Evolutionary conservation across 164 flowering plant genomes (phyloP).

Genomic region (Umbellularia californica): DNA sequence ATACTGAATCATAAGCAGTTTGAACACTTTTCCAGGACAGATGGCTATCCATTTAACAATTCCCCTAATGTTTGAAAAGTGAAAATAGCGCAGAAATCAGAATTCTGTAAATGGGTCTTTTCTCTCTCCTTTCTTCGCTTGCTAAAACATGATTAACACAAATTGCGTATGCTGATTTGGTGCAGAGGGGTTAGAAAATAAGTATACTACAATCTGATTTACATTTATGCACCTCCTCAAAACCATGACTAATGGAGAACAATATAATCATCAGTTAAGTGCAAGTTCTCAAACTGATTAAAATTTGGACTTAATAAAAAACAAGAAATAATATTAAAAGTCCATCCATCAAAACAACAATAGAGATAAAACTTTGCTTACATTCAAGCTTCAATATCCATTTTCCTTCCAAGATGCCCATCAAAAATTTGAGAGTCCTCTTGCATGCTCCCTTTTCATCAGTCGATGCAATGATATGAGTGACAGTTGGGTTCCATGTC

Average conservation of each 20-base stretch:
- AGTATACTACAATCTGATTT: neutral
- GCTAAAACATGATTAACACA: neutral
- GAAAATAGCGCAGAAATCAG: too few species aligned
- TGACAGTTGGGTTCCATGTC: constrained; percentile 63
- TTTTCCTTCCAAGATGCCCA: constrained; percentile 91
- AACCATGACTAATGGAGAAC: neutral
- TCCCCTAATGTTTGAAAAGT: neutral
- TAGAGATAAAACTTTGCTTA: constrained; percentile 31
- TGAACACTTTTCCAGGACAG: neutral
- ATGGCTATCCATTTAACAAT: neutral
- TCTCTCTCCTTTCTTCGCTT: too few species aligned
- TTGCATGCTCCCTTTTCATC: constrained; percentile 85
- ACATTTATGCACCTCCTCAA: neutral
- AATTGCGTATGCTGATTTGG: neutral
- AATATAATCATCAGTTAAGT: neutral
- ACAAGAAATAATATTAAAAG: too few species aligned
- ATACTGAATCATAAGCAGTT: neutral
- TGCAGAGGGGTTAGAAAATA: neutral
- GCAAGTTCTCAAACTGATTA: neutral
- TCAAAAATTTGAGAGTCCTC: constrained; percentile 81
- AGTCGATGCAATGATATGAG: constrained; percentile 87
- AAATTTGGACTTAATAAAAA: neutral
- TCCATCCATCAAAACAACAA: neutral
- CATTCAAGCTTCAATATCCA: constrained; percentile 89
- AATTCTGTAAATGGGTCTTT: too few species aligned